These are phyloP conservation scores for Heterobasidion annosum DNA, from an alignment of 1,284 basidiomycete genomes.

Conservation along the genomic window DNA sequence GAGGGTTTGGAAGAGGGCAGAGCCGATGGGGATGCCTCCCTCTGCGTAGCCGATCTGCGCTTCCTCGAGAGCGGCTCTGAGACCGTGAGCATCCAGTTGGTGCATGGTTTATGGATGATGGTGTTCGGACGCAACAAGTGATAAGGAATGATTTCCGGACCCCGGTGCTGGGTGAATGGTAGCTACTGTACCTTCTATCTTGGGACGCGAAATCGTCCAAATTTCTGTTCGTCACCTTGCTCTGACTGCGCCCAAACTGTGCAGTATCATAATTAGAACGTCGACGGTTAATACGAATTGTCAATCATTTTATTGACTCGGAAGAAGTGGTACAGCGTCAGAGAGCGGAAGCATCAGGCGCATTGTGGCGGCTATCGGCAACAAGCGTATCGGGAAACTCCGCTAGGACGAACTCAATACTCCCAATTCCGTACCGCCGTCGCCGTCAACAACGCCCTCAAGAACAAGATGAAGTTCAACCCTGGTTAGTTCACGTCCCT, in stretches of 20 bases:
- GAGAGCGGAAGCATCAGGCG: neutral
- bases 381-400: neutral
- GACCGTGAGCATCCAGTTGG: constrained; percentile 6
- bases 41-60: constrained; percentile 17
- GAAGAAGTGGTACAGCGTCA: neutral
- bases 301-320: neutral
- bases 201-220: too few relatives aligned
- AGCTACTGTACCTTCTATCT: neutral
- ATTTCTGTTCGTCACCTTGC: too few relatives aligned
- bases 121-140: too few relatives aligned
- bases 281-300: too few relatives aligned
- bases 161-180: neutral
- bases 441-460: constrained; percentile 47
- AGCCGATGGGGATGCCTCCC: constrained; percentile 54
- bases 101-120: too few relatives aligned
- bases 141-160: too few relatives aligned
- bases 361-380: neutral
- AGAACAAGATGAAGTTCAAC: constrained; percentile 75
- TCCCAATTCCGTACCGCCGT: constrained; percentile 10
- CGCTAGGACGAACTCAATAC: constrained; percentile 8
- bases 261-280: too few relatives aligned
- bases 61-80: constrained; percentile 7
- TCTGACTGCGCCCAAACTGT: too few relatives aligned
- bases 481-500: constrained; percentile 47
- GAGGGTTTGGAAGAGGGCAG: constrained; percentile 21